Percentiles rank a stretch among this genome's conserved stretches.
Evolutionary conservation across 2,329 filamentous ascomycete species (phyloP).

Genomic region (Fusarium torulosum): DNA sequence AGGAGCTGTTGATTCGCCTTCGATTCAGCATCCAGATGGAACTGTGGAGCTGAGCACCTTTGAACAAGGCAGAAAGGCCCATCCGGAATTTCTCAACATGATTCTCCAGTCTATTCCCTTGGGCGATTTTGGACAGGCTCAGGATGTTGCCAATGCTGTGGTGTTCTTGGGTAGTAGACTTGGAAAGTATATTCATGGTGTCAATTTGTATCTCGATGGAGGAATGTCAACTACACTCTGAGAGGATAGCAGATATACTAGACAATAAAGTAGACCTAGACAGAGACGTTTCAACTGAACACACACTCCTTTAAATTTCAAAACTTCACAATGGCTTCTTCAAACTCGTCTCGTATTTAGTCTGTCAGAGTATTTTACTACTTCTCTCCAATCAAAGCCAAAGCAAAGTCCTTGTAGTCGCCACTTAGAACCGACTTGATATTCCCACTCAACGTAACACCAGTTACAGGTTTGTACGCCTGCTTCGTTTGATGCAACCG

Average conservation of each 20-base stretch:
- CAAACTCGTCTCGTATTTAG: too few relatives aligned
- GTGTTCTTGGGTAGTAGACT: slow-evolving; percentile 44
- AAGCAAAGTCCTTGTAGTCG: slow-evolving; percentile 48
- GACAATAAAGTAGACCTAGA: background rate
- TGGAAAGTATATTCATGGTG: slow-evolving; percentile 38
- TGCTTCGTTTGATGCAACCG: slow-evolving; percentile 59
- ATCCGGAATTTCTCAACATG: slow-evolving; percentile 15
- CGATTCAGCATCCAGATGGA: slow-evolving; percentile 32
- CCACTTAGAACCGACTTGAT: slow-evolving; percentile 48
- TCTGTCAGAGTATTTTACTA: background rate
- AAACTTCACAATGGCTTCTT: background rate
- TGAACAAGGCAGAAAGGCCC: slow-evolving; percentile 3
- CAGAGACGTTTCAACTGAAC: too few relatives aligned
- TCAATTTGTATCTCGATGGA: slow-evolving; percentile 44
- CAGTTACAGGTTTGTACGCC: slow-evolving; percentile 69
- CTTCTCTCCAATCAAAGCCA: slow-evolving; percentile 50
- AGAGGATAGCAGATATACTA: too few relatives aligned
- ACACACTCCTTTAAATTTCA: background rate
- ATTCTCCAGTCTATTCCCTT: slow-evolving; percentile 32
- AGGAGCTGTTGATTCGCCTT: slow-evolving; percentile 39
- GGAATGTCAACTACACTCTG: slow-evolving; percentile 18
- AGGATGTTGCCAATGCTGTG: slow-evolving; percentile 45
- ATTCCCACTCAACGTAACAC: slow-evolving; percentile 59
- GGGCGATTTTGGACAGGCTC: slow-evolving; percentile 21
- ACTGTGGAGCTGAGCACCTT: slow-evolving; percentile 41